Evolutionary conservation across 441 rosid genomes (phyloP).

Genomic region (Melianthus villosus): DNA sequence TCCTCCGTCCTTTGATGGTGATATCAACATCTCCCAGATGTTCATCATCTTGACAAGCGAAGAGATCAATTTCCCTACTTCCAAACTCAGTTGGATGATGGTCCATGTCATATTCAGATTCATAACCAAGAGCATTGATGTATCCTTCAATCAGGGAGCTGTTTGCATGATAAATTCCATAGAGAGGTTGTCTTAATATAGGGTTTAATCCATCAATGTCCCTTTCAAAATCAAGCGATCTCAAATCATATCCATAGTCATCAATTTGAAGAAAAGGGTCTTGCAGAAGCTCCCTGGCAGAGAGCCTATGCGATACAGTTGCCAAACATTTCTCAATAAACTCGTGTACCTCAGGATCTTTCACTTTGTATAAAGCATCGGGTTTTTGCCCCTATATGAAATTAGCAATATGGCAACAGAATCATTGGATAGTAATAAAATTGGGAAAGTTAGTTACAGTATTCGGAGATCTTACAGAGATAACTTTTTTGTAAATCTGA

Average conservation of each 20-base stretch:
- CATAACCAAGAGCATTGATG: constrained; percentile 22
- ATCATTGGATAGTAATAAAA: not conserved
- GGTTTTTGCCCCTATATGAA: constrained; percentile 11
- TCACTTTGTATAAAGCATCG: constrained; percentile 13
- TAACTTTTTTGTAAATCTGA: constrained; percentile 94
- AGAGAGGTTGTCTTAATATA: constrained; percentile 33
- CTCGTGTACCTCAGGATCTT: constrained; percentile 11
- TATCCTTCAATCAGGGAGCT: constrained; percentile 24
- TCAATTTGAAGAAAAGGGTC: constrained; percentile 13
- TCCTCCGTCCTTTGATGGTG: constrained; percentile 57
- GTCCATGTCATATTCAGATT: constrained; percentile 27
- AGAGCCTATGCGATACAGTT: constrained; percentile 9
- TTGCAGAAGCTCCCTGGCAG: constrained; percentile 13
- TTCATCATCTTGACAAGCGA: constrained; percentile 50
- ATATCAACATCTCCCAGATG: constrained; percentile 37
- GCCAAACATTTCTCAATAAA: constrained; percentile 17
- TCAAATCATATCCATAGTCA: constrained; percentile 11
- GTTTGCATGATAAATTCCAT: constrained; percentile 17
- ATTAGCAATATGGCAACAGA: not conserved
- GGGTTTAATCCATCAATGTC: constrained; percentile 32
- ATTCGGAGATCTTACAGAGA: constrained; percentile 65
- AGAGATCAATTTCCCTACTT: constrained; percentile 40
- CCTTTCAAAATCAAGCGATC: constrained; percentile 24
- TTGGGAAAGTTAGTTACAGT: no score
- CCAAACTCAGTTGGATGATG: constrained; percentile 37